phyloP scores from a whole-genome alignment of 2,329 filamentous ascomycete species.

The Mycosphaerella arachidis region DNA sequence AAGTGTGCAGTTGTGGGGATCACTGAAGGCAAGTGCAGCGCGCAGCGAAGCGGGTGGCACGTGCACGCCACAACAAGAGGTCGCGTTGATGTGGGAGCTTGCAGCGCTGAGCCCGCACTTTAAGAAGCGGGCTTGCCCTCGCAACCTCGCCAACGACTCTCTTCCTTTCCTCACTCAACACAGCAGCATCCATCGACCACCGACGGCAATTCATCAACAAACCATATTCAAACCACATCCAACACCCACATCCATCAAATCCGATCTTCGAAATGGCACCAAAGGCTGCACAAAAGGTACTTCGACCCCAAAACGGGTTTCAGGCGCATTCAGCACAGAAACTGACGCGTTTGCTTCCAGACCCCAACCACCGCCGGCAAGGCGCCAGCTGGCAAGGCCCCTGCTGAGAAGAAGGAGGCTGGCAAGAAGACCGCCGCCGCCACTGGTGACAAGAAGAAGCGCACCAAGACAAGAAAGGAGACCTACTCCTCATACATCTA shows the following conservation, averaged over 20 bases:
- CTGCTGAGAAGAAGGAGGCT: constrained; percentile 98
- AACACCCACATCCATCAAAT: constrained; percentile 28
- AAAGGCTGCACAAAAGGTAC: constrained; percentile 82
- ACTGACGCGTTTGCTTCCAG: constrained; percentile 36
- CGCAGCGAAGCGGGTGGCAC: neutral
- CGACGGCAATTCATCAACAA: constrained; percentile 29
- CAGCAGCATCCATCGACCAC: constrained; percentile 28
- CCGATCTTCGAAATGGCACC: constrained; percentile 74
- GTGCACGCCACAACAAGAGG: constrained; percentile 11
- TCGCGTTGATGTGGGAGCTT: constrained; percentile 7
- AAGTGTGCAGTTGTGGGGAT: constrained; percentile 9
- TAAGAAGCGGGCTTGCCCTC: constrained; percentile 15
- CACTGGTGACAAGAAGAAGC: constrained; percentile 99
- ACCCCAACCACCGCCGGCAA: constrained; percentile 91
- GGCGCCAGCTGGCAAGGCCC: constrained; percentile 74
- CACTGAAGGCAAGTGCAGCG: constrained; percentile 8
- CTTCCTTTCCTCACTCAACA: constrained; percentile 38
- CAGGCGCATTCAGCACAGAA: constrained; percentile 10
- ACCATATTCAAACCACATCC: constrained; percentile 30
- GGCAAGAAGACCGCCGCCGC: constrained; percentile 97
- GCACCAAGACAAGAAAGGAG: constrained; percentile 99
- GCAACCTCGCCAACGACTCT: constrained; percentile 17
- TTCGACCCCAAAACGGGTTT: constrained; percentile 5
- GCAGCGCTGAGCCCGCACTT: constrained; percentile 14
- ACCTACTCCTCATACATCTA: constrained; percentile 99